These are phyloP conservation scores for Calocera cornea DNA, from an alignment of 768 basidiomycete genomes.

Conservation along the genomic window DNA sequence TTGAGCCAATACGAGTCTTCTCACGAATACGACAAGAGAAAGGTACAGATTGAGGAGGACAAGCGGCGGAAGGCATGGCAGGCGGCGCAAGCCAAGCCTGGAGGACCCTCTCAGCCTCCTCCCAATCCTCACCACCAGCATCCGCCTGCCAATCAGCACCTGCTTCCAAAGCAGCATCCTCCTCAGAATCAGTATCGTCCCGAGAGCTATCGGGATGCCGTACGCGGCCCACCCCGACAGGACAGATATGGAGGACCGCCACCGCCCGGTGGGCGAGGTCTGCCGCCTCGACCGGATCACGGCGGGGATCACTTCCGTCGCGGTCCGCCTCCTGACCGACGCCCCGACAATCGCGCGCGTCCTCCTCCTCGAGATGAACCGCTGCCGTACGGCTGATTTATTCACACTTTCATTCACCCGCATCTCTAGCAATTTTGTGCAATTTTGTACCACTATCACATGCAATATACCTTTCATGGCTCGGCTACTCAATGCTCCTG, in stretches of 20 bases:
- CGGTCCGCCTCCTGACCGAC: background rate
- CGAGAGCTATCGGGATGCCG: background rate
- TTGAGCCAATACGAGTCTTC: constrained; percentile 68
- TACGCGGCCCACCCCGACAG: background rate
- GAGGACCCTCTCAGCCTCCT: background rate
- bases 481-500: background rate
- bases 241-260: background rate
- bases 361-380: background rate
- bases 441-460: background rate
- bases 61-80: constrained; percentile 2
- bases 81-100: background rate
- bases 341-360: background rate
- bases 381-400: background rate
- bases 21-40: constrained; percentile 57
- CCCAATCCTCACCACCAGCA: background rate
- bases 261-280: background rate
- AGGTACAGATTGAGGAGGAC: background rate
- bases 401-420: background rate
- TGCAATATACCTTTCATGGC: background rate
- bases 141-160: too few relatives aligned
- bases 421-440: constrained; percentile 2
- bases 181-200: background rate
- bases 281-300: background rate
- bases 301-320: background rate
- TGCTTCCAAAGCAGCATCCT: too few relatives aligned